Base-by-base conservation (phyloP, 208 protist genomes). In the Trypanosoma boissoni region DNA sequence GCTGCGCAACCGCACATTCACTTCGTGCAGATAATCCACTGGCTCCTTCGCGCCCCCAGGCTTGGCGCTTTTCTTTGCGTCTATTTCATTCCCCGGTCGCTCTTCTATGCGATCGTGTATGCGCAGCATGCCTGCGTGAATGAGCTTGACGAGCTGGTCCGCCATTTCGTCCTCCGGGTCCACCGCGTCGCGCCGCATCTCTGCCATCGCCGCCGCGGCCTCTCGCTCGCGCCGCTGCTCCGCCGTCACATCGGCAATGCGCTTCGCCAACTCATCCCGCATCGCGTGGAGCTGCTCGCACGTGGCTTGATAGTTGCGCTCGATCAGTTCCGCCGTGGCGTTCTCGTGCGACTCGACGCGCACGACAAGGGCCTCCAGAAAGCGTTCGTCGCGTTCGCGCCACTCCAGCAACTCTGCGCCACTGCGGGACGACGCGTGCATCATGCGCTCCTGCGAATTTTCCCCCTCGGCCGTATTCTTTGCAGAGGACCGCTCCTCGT, bases 261-360 rank as follows among this genome's bases (percentile, higher is more conserved):
- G 73, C 41, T 23, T 41, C 20, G 68, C 71, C 55, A 85, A 57
- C 29, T 89, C 82, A 8, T 76, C 72, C 54, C 74, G 60, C 20
- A 83, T 43, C 20, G 56, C 68, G 10, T 62, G 55, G 37, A 85
- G 53, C 34, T 72, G 74, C 21, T 72, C 45, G 28, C 70, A 72
- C 21, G 73, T 83, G 24, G 61, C 61, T 62, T 86, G 78, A 44
- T 83, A 66, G 49, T 83, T 73, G 27, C 71, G 52, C 58, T 89
- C 82, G 34, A 68, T 18, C 44, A 72, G 9, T 64, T 85, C 83
- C 0, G 65, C 68, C n/a, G 76, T 66, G 9, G 70, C 68, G 23
- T 50, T 70, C 61, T 89, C 82, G 43, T 83, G 53, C 12, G 44
- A 54, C 70, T 89, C 82, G 5, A 86, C 46, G 31, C 77, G 72